Base-by-base conservation (phyloP, 2,329 filamentous ascomycete species). In the Erysiphe pulchra region DNA sequence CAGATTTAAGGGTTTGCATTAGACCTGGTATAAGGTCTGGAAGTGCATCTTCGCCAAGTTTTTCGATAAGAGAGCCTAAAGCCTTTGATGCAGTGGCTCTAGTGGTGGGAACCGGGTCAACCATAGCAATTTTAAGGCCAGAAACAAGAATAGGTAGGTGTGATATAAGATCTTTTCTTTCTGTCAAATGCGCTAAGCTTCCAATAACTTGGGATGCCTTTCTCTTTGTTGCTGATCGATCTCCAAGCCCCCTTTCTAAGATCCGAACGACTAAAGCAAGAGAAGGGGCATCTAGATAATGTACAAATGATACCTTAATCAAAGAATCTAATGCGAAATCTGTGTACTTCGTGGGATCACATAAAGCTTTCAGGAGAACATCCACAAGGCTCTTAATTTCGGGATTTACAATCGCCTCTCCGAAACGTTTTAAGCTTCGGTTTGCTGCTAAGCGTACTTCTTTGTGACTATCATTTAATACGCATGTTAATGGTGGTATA, bases 181-280 rank as follows among this genome's bases (percentile, higher is more conserved):
- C 90, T 1, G 90, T 95, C 50, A 98, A 72, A 66, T 98, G 92
- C 32, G 90, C 90, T 58, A 98, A 68, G 65, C 86, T 95, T 55
- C 90, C 90, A 62, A 98, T 98, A 53, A 98, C 93, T 58, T 98
- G 90, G 1, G 90, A 78, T 45, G 92, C 81, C 63, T 98, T 98
- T 54, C 86, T 75, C 64, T 98, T 98, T 10, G 90, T 98, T 50
- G 80, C 81, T 47, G 92, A 98, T 43, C 92, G 73, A 58, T 94
- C 90, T 46, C 76, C 76, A 37, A 98, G 66, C 48, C 90, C 90
- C 59, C 92, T 81, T 62, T 98, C 86, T 33, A 98, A 68, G 54
- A 98, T 95, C 50, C 90, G 83, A 42, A 90, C 92, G 51, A 98
- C 84, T 45, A 98, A 71, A 17, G 90, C 90, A 54, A 98, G 68